Percentiles rank a stretch among this genome's conserved stretches.
phyloP scores from a whole-genome alignment of 1,284 basidiomycete genomes.

The Moniliella sp. region DNA sequence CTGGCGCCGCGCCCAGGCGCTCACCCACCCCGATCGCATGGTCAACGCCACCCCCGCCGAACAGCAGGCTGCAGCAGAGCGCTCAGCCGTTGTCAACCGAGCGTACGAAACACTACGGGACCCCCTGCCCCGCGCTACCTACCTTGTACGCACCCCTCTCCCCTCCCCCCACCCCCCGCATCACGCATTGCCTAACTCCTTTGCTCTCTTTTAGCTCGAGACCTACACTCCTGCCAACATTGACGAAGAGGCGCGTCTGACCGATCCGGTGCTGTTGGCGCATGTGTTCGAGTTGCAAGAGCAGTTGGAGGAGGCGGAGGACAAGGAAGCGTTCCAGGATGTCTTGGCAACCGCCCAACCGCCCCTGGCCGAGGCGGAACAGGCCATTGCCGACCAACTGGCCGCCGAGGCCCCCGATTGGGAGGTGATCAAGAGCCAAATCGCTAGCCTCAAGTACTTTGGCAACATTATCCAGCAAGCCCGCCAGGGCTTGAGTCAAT shows the following conservation, averaged over 20 bases:
- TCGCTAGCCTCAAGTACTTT: too few species aligned
- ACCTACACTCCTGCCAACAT: constrained; percentile 6
- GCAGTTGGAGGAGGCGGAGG: constrained; percentile 14
- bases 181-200: background rate
- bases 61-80: constrained; percentile 21
- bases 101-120: constrained; percentile 26
- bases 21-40: constrained; percentile 27
- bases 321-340: too few species aligned
- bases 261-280: constrained; percentile 25
- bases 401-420: too few species aligned
- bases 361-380: too few species aligned
- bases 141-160: constrained; percentile 6
- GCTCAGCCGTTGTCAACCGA: constrained; percentile 23
- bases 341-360: too few species aligned
- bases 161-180: background rate
- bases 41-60: constrained; percentile 14
- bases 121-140: constrained; percentile 17
- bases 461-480: too few species aligned
- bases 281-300: constrained; percentile 29
- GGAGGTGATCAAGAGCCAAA: too few species aligned
- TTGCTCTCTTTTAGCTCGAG: constrained; percentile 6
- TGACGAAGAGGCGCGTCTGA: constrained; percentile 15
- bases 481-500: too few species aligned
- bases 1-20: constrained; percentile 22
- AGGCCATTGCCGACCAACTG: too few species aligned